Evolutionary conservation across 2,329 filamentous ascomycete genomes (phyloP).

Genomic region (Ascocoryne sarcoides): DNA sequence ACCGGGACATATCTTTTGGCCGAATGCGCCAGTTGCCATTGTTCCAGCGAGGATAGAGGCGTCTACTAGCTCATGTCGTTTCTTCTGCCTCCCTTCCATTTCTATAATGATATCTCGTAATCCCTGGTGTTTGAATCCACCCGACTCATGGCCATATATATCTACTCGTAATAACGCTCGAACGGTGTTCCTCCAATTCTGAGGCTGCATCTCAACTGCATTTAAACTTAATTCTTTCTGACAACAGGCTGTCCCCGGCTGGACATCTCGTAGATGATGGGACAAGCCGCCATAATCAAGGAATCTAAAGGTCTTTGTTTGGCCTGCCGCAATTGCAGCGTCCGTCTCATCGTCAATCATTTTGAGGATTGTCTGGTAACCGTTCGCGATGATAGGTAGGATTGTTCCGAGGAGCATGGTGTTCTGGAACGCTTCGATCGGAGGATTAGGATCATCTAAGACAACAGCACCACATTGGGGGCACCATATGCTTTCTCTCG

Average conservation of each 20-base stretch:
- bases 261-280: slow-evolving; percentile 7
- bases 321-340: slow-evolving; percentile 34
- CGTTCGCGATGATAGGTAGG: slow-evolving; percentile 47
- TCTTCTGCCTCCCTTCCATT: slow-evolving; percentile 42
- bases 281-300: slow-evolving; percentile 25
- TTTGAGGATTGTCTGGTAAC: slow-evolving; percentile 45
- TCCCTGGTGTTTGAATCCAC: slow-evolving; percentile 34
- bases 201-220: slow-evolving; percentile 40
- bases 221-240: slow-evolving; percentile 29
- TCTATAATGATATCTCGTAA: slow-evolving; percentile 45
- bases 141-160: slow-evolving; percentile 42
- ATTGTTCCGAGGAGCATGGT: slow-evolving; percentile 50
- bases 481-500: slow-evolving; percentile 44
- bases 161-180: slow-evolving; percentile 47
- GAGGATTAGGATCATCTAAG: slow-evolving; percentile 31
- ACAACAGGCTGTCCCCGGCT: slow-evolving; percentile 10
- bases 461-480: slow-evolving; percentile 37
- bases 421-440: slow-evolving; percentile 46
- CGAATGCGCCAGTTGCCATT: slow-evolving; percentile 15
- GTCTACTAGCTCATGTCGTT: slow-evolving; percentile 43
- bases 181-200: slow-evolving; percentile 45
- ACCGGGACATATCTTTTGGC: slow-evolving; percentile 25
- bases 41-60: slow-evolving; percentile 29
- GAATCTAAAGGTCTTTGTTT: slow-evolving; percentile 26
- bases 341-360: slow-evolving; percentile 45